Percentiles rank a stretch among this genome's conserved stretches.
phyloP scores from a whole-genome alignment of 2,329 filamentous ascomycete species.

The Aspergillus sojae region DNA sequence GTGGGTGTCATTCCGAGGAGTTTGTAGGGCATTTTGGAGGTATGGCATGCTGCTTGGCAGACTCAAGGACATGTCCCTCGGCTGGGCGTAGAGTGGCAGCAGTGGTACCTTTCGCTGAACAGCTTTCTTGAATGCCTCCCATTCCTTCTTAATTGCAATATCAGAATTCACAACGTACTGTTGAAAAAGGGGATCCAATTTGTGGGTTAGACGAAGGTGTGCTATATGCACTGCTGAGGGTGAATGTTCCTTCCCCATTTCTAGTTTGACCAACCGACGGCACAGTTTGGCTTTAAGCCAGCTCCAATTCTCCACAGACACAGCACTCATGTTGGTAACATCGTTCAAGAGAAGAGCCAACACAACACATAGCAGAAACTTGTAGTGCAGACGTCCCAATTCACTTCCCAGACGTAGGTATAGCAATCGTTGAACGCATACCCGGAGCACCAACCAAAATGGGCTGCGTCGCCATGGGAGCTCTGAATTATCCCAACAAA shows the following conservation, averaged over 20 bases:
- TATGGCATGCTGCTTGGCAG: conserved; percentile 47
- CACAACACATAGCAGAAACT: conserved; percentile 56
- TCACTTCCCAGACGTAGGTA: conserved; percentile 43
- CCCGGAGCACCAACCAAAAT: conserved; percentile 64
- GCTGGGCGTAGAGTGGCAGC: too few relatives aligned
- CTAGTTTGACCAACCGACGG: conserved; percentile 61
- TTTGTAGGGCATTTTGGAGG: conserved; percentile 24
- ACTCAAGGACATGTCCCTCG: conserved; percentile 36
- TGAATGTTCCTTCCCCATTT: conserved; percentile 40
- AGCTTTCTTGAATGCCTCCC: conserved; percentile 45
- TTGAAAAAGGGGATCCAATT: too few relatives aligned
- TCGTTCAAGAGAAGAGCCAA: conserved; percentile 53
- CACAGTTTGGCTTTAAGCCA: conserved; percentile 57
- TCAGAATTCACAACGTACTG: conserved; percentile 2
- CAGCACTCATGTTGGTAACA: conserved; percentile 24
- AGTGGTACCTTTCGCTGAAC: conserved; percentile 27
- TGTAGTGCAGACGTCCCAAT: conserved; percentile 56
- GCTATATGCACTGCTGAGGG: conserved; percentile 3
- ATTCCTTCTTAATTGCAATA: conserved; percentile 34
- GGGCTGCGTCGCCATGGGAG: conserved; percentile 65
- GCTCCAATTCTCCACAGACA: conserved; percentile 35
- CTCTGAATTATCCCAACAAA: conserved; percentile 51
- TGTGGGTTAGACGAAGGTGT: conserved; percentile 35
- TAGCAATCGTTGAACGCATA: conserved; percentile 59
- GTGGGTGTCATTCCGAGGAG: not conserved